phyloP scores from a whole-genome alignment of 2,329 filamentous ascomycete species.

The Trichoderma arundinaceum region DNA sequence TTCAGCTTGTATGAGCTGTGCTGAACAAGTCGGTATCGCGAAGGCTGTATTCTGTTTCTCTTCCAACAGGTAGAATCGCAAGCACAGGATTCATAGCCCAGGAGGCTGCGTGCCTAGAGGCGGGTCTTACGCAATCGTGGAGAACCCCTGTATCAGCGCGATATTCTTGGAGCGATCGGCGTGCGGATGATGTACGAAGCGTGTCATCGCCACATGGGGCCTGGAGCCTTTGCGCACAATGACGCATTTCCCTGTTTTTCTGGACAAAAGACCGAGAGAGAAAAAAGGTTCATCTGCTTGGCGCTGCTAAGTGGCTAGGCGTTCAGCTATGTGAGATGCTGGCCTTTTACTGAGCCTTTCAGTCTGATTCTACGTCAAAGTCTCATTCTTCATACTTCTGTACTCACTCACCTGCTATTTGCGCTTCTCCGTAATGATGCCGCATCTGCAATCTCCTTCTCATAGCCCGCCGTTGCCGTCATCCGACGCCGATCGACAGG shows the following conservation, averaged over 20 bases:
- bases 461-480: slow-evolving; percentile 12
- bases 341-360: no score
- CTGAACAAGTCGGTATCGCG: not conserved
- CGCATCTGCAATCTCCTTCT: slow-evolving; percentile 14
- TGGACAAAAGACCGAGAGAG: not conserved
- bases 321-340: no score
- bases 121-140: slow-evolving; percentile 5
- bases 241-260: slow-evolving; percentile 15
- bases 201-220: not conserved
- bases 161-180: slow-evolving; percentile 18
- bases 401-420: not conserved
- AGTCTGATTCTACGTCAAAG: no score
- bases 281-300: not conserved
- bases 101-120: no score
- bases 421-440: not conserved
- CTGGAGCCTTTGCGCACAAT: slow-evolving; percentile 10
- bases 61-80: no score
- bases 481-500: slow-evolving; percentile 20
- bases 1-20: not conserved
- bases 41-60: no score
- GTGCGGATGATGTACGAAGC: slow-evolving; percentile 10
- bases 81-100: not conserved
- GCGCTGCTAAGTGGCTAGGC: not conserved
- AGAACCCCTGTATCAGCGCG: slow-evolving; percentile 13
- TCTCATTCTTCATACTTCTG: not conserved